Conservation (phyloP, 306 rosid genomes). For the Albizia julibrissin region DNA sequence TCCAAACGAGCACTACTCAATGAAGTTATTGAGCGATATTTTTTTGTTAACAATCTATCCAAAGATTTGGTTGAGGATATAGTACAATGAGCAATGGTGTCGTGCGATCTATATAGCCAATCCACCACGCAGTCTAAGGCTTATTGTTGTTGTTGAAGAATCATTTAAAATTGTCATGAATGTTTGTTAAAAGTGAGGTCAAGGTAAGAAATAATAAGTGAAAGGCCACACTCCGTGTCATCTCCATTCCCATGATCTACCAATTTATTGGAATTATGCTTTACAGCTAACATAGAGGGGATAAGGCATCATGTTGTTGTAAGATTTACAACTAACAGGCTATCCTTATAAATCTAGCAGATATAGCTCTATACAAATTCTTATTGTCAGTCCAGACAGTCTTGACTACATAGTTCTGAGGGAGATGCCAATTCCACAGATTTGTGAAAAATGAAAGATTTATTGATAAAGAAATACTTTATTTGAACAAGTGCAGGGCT, state of each 20-base stretch:
- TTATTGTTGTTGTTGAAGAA: too few relatives aligned
- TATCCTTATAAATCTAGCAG: constrained; percentile 17
- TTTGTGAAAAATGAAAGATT: constrained; percentile 4
- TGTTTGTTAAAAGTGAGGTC: background rate
- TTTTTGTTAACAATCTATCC: background rate
- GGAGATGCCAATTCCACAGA: background rate
- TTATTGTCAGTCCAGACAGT: background rate
- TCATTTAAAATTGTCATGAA: background rate
- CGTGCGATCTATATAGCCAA: too few relatives aligned
- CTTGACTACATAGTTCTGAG: constrained; percentile 8
- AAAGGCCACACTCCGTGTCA: background rate
- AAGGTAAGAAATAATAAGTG: background rate
- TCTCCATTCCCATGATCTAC: background rate
- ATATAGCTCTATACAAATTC: constrained; percentile 1
- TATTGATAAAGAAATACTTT: constrained; percentile 13
- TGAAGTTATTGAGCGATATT: too few relatives aligned
- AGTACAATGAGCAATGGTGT: too few relatives aligned
- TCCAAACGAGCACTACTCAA: too few relatives aligned
- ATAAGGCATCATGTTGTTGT: background rate
- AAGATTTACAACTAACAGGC: background rate
- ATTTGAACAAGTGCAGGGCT: constrained; percentile 12
- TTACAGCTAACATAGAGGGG: background rate
- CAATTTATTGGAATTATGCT: constrained; percentile 4
- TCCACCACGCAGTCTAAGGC: too few relatives aligned
- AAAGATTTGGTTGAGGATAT: too few relatives aligned